Base-by-base conservation (phyloP, 139 green algal species). In the Chlorella ohadii region DNA sequence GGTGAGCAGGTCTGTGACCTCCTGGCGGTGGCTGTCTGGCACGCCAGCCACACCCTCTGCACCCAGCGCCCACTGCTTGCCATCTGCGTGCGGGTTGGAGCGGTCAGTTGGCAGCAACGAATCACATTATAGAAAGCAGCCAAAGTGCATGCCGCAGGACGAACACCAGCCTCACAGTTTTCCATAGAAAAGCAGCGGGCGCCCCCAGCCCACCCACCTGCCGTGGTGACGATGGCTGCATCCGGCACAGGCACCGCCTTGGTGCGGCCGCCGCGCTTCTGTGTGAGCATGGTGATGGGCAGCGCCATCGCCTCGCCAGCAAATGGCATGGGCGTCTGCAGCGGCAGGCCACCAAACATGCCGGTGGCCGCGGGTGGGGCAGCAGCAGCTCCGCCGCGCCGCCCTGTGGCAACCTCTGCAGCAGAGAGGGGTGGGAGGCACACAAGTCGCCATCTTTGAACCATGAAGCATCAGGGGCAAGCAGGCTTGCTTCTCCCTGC, bases 241-340 rank as follows among this genome's bases (percentile, higher is more conserved):
- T 86, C 61, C 0, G 86, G 81, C 41, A 25, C 81, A 22, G 73
- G n/a, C 36, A 51, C 80, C 25, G 72, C 86, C 64, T 84, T 84
- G 13, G 81, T 89, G 28, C 74, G 63, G 39, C 81, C 86, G n/a
- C 86, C 86, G 0, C 71, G 79, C 44, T 85, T 89, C 63, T 87
- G 86, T 16, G 79, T 80, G 44, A 89, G 57, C 47, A 89, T 44
- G 1, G 86, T 89, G 57, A 89, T 82, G 23, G 86, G 79, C 64
- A 86, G 27, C 31, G 81, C 20, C 34, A 89, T 41, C 19, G 79
- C 81, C 38, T 80, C 55, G 31, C 86, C 86, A 27, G 66, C 73
- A 81, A 89, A 89, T 25, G 86, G 86, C 80, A 89, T 87, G 39
- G 86, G 86, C 44, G 86, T 89, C 63, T 89, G 86, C 73, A 89